These are phyloP conservation scores for Mariannaea sp. DNA, from an alignment of 2,329 filamentous ascomycete genomes.

Conservation along the genomic window DNA sequence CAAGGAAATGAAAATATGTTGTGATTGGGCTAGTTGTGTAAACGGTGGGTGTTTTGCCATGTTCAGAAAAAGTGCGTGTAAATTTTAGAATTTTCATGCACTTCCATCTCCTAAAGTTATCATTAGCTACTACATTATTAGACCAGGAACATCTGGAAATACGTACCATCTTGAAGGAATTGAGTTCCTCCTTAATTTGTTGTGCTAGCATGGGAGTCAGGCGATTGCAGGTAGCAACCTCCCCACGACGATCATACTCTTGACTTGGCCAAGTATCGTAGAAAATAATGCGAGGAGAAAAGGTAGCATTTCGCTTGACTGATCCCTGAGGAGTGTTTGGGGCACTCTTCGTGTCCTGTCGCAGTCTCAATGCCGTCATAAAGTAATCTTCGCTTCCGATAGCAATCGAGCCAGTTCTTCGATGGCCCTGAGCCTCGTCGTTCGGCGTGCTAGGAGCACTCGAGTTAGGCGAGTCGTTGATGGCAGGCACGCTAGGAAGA, in stretches of 20 bases:
- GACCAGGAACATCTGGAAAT: constrained; percentile 1
- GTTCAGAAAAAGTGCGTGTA: constrained; percentile 99
- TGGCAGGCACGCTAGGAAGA: constrained; percentile 64
- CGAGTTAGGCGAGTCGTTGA: constrained; percentile 79
- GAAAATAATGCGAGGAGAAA: constrained; percentile 92
- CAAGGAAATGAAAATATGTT: constrained; percentile 36
- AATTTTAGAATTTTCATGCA: constrained; percentile 97
- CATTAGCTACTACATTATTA: constrained; percentile 44
- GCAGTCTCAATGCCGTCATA: constrained; percentile 73
- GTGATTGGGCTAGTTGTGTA: constrained; percentile 33
- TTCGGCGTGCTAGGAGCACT: constrained; percentile 87
- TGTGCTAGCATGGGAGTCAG: constrained; percentile 96
- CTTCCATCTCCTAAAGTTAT: constrained; percentile 87
- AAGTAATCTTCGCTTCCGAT: constrained; percentile 91
- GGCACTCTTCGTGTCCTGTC: constrained; percentile 77
- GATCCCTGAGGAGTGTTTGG: constrained; percentile 75
- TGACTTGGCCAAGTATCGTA: constrained; percentile 95
- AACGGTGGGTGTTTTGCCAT: constrained; percentile 39
- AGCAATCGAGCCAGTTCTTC: constrained; percentile 70
- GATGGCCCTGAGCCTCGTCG: constrained; percentile 73
- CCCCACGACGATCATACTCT: constrained; percentile 94
- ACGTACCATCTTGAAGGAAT: constrained; percentile 91
- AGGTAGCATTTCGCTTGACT: constrained; percentile 69
- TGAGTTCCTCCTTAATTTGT: constrained; percentile 99
- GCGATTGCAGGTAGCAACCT: constrained; percentile 97